Evolutionary conservation across 1,139 yeast species (phyloP).

Genomic region (Taiozyma onychis): DNA sequence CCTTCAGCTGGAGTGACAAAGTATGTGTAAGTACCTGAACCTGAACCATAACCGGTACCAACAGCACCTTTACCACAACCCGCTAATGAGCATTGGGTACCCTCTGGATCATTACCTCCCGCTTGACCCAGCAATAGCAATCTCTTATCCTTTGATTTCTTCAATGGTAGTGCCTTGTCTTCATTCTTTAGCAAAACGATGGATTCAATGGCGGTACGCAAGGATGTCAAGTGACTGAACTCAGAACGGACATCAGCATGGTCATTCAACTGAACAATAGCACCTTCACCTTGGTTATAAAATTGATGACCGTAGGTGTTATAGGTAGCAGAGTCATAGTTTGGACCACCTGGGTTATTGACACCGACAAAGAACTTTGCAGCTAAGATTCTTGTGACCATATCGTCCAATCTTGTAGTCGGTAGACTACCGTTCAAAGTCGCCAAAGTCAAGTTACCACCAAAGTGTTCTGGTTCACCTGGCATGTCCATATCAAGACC

Average conservation of each 20-base stretch:
- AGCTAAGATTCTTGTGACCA: slow-evolving; percentile 52
- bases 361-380: slow-evolving; percentile 43
- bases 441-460: slow-evolving; percentile 46
- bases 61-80: slow-evolving; percentile 39
- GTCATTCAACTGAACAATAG: slow-evolving; percentile 41
- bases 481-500: slow-evolving; percentile 66
- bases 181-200: slow-evolving; percentile 43
- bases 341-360: slow-evolving; percentile 34
- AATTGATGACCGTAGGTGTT: slow-evolving; percentile 40
- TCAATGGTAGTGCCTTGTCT: slow-evolving; percentile 34
- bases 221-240: slow-evolving; percentile 40
- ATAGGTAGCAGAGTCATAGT: slow-evolving; percentile 49
- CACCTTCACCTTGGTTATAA: slow-evolving; percentile 43
- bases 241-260: slow-evolving; percentile 37
- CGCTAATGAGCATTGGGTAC: slow-evolving; percentile 39
- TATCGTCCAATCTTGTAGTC: slow-evolving; percentile 48
- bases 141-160: slow-evolving; percentile 29
- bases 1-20: slow-evolving; percentile 49
- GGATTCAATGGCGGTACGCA: slow-evolving; percentile 36
- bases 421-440: slow-evolving; percentile 48
- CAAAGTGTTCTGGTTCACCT: slow-evolving; percentile 51
- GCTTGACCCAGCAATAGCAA: slow-evolving; percentile 40
- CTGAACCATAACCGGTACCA: slow-evolving; percentile 47
- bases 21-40: slow-evolving; percentile 43
- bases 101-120: slow-evolving; percentile 39